Percentiles rank a stretch among this genome's conserved stretches.
These are phyloP conservation scores for Agroathelia rolfsii DNA, from an alignment of 1,284 basidiomycete genomes.

Conservation along the genomic window DNA sequence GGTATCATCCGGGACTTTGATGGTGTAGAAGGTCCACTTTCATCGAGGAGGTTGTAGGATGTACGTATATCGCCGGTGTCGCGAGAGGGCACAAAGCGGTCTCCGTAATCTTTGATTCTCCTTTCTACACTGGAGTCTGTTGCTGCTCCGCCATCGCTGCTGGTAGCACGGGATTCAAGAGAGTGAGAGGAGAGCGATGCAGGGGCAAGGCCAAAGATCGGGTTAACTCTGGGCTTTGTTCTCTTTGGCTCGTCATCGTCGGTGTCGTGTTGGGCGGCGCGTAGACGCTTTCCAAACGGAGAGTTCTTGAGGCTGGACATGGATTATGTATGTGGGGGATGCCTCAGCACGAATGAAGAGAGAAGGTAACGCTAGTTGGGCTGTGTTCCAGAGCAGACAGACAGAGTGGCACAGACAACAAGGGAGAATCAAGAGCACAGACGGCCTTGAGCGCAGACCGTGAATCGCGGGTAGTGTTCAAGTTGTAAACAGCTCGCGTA, in stretches of 20 bases:
- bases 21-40: slow-evolving; percentile 54
- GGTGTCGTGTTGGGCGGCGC: slow-evolving; percentile 49
- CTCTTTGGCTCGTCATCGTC: slow-evolving; percentile 43
- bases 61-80: slow-evolving; percentile 67
- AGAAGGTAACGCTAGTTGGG: slow-evolving; percentile 2
- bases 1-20: slow-evolving; percentile 65
- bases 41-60: slow-evolving; percentile 67
- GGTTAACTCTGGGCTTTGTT: slow-evolving; percentile 42
- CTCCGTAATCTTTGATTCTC: slow-evolving; percentile 51
- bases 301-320: slow-evolving; percentile 75
- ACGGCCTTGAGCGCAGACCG: too few relatives aligned
- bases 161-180: slow-evolving; percentile 39
- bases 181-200: slow-evolving; percentile 37
- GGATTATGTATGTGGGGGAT: too few relatives aligned
- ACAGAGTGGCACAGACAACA: slow-evolving; percentile 1
- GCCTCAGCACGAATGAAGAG: too few relatives aligned
- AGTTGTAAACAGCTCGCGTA: too few relatives aligned
- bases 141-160: slow-evolving; percentile 40
- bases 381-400: too few relatives aligned
- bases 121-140: slow-evolving; percentile 44
- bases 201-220: slow-evolving; percentile 38
- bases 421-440: too few relatives aligned
- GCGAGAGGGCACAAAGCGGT: slow-evolving; percentile 66
- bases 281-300: slow-evolving; percentile 68
- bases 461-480: too few relatives aligned